Conservation (phyloP, 768 basidiomycete genomes). For the Saitozyma podzolica region DNA sequence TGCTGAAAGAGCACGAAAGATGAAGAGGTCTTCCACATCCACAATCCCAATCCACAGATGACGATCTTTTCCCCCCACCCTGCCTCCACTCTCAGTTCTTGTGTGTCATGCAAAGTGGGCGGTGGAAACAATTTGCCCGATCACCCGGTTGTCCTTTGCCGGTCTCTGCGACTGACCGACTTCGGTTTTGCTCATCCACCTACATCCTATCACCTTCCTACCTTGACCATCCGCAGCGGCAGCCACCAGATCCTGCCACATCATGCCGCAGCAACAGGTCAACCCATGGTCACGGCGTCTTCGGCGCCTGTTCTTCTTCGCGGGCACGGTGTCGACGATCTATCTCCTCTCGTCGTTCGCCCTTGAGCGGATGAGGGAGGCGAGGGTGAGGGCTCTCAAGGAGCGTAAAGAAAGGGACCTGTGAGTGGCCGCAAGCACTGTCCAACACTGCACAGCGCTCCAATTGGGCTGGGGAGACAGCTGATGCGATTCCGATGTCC, state of each 20-base stretch:
- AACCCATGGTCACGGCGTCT: slow-evolving; percentile 36
- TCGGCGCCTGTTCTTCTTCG: slow-evolving; percentile 24
- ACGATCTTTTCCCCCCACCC: neutral
- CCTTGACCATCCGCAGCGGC: no score
- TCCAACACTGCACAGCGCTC: neutral
- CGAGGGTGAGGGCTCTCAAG: slow-evolving; percentile 28
- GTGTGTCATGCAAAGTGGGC: neutral
- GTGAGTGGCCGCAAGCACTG: slow-evolving; percentile 19
- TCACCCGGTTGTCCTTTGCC: no score
- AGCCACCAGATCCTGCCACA: no score
- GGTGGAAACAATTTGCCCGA: neutral
- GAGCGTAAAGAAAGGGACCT: slow-evolving; percentile 33
- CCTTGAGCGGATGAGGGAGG: slow-evolving; percentile 36
- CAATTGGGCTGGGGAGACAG: neutral
- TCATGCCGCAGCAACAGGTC: neutral
- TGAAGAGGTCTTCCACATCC: neutral
- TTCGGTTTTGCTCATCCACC: no score
- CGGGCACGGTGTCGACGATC: slow-evolving; percentile 33
- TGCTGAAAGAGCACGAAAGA: no score
- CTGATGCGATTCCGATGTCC: neutral
- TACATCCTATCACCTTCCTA: no score
- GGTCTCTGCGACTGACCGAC: no score
- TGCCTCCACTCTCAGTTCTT: neutral
- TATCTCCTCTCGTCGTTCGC: slow-evolving; percentile 36
- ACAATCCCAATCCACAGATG: neutral